phyloP scores from a whole-genome alignment of 768 basidiomycete species.

The Podaxis sp. region DNA sequence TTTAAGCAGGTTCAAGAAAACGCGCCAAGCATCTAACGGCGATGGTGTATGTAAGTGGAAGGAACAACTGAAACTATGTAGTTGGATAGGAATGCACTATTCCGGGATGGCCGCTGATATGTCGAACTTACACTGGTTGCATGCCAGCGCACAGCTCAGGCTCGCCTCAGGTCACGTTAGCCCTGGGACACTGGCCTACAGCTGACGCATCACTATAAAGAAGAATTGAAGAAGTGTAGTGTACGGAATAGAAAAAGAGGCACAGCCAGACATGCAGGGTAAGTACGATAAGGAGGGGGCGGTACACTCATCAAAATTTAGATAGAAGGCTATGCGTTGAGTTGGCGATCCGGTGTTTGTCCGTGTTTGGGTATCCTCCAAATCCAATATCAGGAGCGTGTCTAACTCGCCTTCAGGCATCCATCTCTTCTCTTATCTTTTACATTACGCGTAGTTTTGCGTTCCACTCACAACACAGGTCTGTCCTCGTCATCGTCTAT shows the following conservation, averaged over 20 bases:
- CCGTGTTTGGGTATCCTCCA: slow-evolving; percentile 22
- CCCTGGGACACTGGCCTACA: neutral
- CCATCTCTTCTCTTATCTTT: slow-evolving; percentile 8
- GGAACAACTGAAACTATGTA: neutral
- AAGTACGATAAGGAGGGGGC: neutral
- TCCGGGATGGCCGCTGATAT: neutral
- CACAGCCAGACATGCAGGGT: slow-evolving; percentile 2
- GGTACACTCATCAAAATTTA: neutral
- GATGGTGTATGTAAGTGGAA: neutral
- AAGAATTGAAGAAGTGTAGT: neutral
- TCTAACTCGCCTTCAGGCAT: neutral
- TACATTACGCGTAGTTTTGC: slow-evolving; percentile 19
- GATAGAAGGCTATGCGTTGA: slow-evolving; percentile 3
- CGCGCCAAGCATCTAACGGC: neutral
- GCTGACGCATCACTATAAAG: neutral
- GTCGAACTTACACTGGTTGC: too few species aligned
- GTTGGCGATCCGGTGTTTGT: neutral
- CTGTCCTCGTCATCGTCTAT: slow-evolving; percentile 7
- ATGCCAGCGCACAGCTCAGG: neutral
- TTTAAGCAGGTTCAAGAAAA: neutral
- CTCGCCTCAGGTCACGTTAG: neutral
- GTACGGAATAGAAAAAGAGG: neutral
- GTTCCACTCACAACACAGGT: slow-evolving; percentile 16
- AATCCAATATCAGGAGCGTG: slow-evolving; percentile 18
- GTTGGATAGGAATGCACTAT: neutral